phyloP scores from a whole-genome alignment of 164 flowering plant genomes.

The Taxillus chinensis region DNA sequence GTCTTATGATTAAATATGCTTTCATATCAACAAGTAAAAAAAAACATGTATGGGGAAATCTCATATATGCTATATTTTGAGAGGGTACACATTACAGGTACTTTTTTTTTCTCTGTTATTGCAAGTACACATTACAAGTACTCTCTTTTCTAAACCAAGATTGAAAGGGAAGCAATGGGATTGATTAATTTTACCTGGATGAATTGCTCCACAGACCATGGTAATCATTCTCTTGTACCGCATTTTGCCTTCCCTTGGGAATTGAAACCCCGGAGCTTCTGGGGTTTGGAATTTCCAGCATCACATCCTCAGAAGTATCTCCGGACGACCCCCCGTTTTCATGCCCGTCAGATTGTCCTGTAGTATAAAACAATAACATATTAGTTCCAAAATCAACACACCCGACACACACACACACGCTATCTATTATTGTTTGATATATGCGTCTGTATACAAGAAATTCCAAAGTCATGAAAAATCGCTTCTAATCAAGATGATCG shows the following conservation, averaged over 20 bases:
- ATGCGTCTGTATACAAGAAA: not conserved
- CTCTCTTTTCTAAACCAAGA: not conserved
- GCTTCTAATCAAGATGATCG: not conserved
- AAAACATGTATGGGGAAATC: not conserved
- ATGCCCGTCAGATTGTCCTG: conserved; percentile 52
- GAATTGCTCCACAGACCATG: conserved; percentile 86
- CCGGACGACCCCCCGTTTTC: conserved; percentile 82
- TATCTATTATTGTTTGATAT: not conserved
- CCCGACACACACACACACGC: not conserved
- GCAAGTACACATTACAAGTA: not conserved
- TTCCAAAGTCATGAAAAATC: not conserved
- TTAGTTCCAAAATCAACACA: too few species aligned
- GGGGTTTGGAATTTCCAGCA: conserved; percentile 38
- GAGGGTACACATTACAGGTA: too few species aligned
- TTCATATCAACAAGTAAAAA: not conserved
- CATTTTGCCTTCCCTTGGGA: conserved; percentile 32
- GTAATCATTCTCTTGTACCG: conserved; percentile 37
- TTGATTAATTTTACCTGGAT: conserved; percentile 48
- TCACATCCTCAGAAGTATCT: conserved; percentile 62
- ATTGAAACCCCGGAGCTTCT: conserved; percentile 31
- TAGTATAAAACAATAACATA: not conserved
- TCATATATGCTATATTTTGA: not conserved
- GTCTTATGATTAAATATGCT: not conserved
- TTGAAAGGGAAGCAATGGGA: not conserved
- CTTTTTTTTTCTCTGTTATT: too few species aligned